These are phyloP conservation scores for Ogataea paradorogensis DNA, from an alignment of 805 yeast species.

Conservation along the genomic window DNA sequence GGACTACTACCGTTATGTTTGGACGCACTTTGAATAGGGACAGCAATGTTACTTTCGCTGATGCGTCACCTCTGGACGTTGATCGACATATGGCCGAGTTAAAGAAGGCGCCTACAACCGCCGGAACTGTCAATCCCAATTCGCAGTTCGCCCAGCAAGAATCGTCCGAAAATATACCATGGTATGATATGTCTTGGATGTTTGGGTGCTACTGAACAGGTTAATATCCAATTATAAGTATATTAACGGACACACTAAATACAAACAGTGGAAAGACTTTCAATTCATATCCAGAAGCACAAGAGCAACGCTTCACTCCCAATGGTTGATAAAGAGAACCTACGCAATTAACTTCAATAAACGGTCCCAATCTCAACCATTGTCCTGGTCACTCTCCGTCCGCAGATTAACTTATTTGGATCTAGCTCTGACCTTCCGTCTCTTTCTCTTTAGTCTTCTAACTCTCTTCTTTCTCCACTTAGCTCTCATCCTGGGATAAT, in stretches of 20 bases:
- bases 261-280: slow-evolving; percentile 13
- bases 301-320: slow-evolving; percentile 6
- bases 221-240: slow-evolving; percentile 13
- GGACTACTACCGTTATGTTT: slow-evolving; percentile 6
- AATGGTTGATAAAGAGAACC: slow-evolving; percentile 3
- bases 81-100: slow-evolving; percentile 17
- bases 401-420: slow-evolving; percentile 69
- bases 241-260: slow-evolving; percentile 19
- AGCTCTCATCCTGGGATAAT: slow-evolving; percentile 64
- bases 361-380: slow-evolving; percentile 5
- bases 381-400: slow-evolving; percentile 13
- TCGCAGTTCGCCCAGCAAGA: slow-evolving; percentile 2
- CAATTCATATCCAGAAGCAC: slow-evolving; percentile 9
- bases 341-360: slow-evolving; percentile 1
- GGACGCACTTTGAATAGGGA: not conserved
- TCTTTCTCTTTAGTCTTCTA: slow-evolving; percentile 99
- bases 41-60: slow-evolving; percentile 1
- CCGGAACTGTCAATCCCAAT: not conserved
- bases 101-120: slow-evolving; percentile 3
- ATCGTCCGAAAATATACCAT: slow-evolving; percentile 5
- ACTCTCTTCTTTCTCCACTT: slow-evolving; percentile 99
- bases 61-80: slow-evolving; percentile 15
- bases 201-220: slow-evolving; percentile 16
- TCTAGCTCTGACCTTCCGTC: slow-evolving; percentile 99
- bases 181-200: slow-evolving; percentile 16